Evolutionary conservation across 2,329 filamentous ascomycete genomes (phyloP).

Genomic region (Apiospora malaysiana): DNA sequence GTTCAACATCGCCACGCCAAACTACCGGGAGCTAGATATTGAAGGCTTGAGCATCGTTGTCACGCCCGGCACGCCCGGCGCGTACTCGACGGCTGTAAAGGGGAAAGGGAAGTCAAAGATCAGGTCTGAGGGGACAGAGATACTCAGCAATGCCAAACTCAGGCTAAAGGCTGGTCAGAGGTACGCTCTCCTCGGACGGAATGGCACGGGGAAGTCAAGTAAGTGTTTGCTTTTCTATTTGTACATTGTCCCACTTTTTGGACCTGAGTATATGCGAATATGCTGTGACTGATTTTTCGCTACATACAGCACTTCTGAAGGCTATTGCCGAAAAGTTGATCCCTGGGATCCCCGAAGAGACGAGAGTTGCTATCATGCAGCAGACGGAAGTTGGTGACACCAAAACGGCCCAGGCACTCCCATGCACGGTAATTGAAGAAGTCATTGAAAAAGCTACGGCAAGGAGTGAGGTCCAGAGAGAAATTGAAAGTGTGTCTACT

Average conservation of each 20-base stretch:
- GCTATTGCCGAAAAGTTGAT: slow-evolving; percentile 81
- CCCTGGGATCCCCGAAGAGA: slow-evolving; percentile 72
- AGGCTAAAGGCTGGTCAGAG: slow-evolving; percentile 74
- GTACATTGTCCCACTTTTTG: neutral
- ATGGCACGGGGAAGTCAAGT: slow-evolving; percentile 86
- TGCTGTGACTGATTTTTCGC: neutral
- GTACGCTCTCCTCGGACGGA: slow-evolving; percentile 81
- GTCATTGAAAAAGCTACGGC: slow-evolving; percentile 68
- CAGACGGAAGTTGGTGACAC: slow-evolving; percentile 60
- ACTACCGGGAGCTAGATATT: slow-evolving; percentile 69
- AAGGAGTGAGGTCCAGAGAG: slow-evolving; percentile 61
- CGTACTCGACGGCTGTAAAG: slow-evolving; percentile 37
- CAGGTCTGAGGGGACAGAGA: slow-evolving; percentile 62
- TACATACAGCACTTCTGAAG: slow-evolving; percentile 65
- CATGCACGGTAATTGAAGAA: slow-evolving; percentile 62
- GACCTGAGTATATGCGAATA: neutral
- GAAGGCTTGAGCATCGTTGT: slow-evolving; percentile 76
- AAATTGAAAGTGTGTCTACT: slow-evolving; percentile 59
- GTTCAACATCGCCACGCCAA: slow-evolving; percentile 64
- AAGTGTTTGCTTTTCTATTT: slow-evolving; percentile 34
- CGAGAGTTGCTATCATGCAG: slow-evolving; percentile 71
- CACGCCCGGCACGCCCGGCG: slow-evolving; percentile 45
- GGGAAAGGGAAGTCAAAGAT: slow-evolving; percentile 57
- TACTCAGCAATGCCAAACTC: slow-evolving; percentile 72
- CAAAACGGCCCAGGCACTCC: slow-evolving; percentile 35